Conservation (phyloP, 2,329 filamentous ascomycete genomes). For the Pestalotiopsis sp. region DNA sequence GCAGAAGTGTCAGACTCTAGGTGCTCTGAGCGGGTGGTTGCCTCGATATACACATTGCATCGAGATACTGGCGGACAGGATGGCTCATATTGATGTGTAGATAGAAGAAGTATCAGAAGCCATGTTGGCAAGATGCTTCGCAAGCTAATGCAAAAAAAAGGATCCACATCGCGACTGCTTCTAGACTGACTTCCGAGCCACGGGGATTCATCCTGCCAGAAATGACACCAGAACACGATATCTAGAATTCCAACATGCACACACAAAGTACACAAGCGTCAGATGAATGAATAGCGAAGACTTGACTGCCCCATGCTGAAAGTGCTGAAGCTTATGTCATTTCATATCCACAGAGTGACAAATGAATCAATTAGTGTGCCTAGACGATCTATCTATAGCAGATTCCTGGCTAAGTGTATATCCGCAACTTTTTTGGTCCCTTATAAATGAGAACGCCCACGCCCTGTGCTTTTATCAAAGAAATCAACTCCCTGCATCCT, state of each 20-base stretch:
- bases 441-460: neutral
- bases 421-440: neutral
- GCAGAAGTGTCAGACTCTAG: conserved; percentile 2
- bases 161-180: neutral
- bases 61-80: neutral
- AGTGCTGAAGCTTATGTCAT: neutral
- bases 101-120: neutral
- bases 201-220: neutral
- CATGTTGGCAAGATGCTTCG: neutral
- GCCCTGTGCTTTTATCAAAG: neutral
- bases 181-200: neutral
- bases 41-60: neutral
- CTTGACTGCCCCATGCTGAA: neutral
- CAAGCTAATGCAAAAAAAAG: neutral
- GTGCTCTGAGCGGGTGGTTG: neutral
- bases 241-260: neutral
- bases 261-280: neutral
- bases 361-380: neutral
- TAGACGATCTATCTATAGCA: neutral
- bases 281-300: neutral
- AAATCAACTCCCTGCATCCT: neutral
- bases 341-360: neutral
- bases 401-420: neutral
- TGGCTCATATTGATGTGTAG: neutral
- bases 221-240: neutral